A percentile compares a stretch with the other conserved stretches of the same genome.
These are phyloP conservation scores for Pythium sukuiense DNA, from an alignment of 352 stramenopile species.

Conservation along the genomic window DNA sequence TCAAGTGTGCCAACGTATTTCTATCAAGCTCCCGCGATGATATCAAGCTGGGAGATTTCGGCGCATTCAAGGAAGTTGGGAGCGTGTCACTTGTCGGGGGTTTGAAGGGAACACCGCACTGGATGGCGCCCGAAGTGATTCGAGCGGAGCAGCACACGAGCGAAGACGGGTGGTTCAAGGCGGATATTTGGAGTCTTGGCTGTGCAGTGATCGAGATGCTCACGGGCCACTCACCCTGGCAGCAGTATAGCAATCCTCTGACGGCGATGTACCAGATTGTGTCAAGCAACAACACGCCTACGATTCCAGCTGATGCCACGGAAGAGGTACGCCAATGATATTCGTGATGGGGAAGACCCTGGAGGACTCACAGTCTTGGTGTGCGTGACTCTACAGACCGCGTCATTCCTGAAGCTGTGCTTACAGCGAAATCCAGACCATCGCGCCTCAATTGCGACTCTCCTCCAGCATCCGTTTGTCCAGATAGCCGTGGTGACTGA, in stretches of 20 bases:
- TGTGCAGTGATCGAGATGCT: slow-evolving; percentile 94
- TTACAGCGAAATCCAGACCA: slow-evolving; percentile 67
- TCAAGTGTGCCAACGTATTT: slow-evolving; percentile 88
- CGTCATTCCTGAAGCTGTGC: slow-evolving; percentile 58
- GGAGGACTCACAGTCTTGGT: not conserved
- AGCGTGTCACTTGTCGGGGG: slow-evolving; percentile 67
- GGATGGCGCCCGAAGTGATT: slow-evolving; percentile 93
- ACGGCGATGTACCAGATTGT: slow-evolving; percentile 92
- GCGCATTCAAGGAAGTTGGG: slow-evolving; percentile 71
- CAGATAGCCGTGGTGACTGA: slow-evolving; percentile 1
- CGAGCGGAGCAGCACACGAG: slow-evolving; percentile 42
- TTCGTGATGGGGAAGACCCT: not conserved
- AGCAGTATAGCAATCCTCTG: slow-evolving; percentile 87
- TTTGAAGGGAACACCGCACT: slow-evolving; percentile 89
- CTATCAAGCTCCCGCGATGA: slow-evolving; percentile 33
- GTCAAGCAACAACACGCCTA: slow-evolving; percentile 61
- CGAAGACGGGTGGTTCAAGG: slow-evolving; percentile 81
- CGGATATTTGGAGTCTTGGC: slow-evolving; percentile 93
- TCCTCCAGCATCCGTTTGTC: slow-evolving; percentile 93
- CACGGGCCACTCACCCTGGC: slow-evolving; percentile 88
- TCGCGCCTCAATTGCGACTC: slow-evolving; percentile 79
- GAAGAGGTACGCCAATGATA: slow-evolving; percentile 42
- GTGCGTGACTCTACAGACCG: slow-evolving; percentile 33
- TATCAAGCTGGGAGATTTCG: slow-evolving; percentile 82
- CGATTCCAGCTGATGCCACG: slow-evolving; percentile 51